Base-by-base conservation (phyloP, 1,139 yeast genomes). In the Debaryomyces nepalensis region DNA sequence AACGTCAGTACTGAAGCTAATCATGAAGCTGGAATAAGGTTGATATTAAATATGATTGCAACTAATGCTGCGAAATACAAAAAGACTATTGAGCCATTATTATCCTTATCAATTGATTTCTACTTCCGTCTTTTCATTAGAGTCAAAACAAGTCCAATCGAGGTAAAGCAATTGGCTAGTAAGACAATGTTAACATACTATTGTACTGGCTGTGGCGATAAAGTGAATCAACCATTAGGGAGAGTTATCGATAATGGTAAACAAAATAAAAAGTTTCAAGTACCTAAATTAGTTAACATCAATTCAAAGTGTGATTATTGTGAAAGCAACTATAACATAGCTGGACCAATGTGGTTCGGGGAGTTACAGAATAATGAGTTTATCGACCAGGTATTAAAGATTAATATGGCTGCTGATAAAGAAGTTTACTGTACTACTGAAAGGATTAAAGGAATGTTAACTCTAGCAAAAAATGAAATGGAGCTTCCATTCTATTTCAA, bases 301-400 rank as follows among this genome's bases (percentile, higher is more conserved):
- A 75, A 79, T 5, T 63, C 73, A 4, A 61, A 70, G 37, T 95
- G 99, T 66, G 59, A 71, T 32, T 83, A 73, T 62, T 93, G 99
- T 66, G 85, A 80, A 1, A 75, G 75, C 43, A 73, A 78, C 4
- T 79, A 79, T 58, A 95, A 87, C 58, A 62, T 93, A 32, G 93
- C 95, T 2, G 99, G 99, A 1, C 99, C 99, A 43, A 88, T 93
- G 97, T 93, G 96, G 86, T 88, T 81, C 8, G 97, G 95, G 0
- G 70, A 75, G 2, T 66, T 93, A 41, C 98, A 91, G 57, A 77
- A 84, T 57, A 61, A 63, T 26, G 79, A 75, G 14, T 93, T 90
- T 54, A 72, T 93, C 35, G 74, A 80, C 26, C 77, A 73, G 51
- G 75, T 91, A 37, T 69, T 88, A 42, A 70, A 75, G 15, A 68